These are phyloP conservation scores for Neofusicoccum ribis DNA, from an alignment of 2,329 filamentous ascomycete genomes.

Conservation along the genomic window DNA sequence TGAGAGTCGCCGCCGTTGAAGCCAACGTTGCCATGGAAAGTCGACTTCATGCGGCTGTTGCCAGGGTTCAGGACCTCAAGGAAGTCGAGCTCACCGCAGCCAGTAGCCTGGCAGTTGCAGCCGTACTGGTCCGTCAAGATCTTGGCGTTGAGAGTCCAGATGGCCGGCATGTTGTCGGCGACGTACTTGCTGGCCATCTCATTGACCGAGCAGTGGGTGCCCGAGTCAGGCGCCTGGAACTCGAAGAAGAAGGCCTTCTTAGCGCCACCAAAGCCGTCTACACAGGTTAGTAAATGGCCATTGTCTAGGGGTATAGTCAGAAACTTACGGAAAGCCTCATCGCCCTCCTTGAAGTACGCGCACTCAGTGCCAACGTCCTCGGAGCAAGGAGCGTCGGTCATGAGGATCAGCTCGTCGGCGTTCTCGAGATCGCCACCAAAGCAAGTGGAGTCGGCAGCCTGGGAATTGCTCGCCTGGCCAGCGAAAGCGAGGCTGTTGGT, in stretches of 20 bases:
- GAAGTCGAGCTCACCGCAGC: conserved; percentile 75
- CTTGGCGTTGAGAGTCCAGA: conserved; percentile 74
- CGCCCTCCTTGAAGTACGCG: conserved; percentile 18
- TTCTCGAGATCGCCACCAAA: conserved; percentile 48
- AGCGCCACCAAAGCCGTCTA: conserved; percentile 69
- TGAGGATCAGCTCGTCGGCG: conserved; percentile 37
- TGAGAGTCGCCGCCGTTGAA: conserved; percentile 66
- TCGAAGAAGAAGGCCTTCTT: conserved; percentile 74
- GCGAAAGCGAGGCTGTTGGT: conserved; percentile 6
- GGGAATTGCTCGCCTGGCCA: conserved; percentile 44
- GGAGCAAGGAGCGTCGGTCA: conserved; percentile 44
- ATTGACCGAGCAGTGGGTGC: conserved; percentile 45
- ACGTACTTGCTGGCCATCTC: conserved; percentile 35
- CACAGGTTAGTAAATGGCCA: neutral
- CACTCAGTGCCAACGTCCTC: conserved; percentile 19
- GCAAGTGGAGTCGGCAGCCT: conserved; percentile 49
- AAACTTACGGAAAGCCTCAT: conserved; percentile 19
- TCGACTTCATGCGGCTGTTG: conserved; percentile 67
- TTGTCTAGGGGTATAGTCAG: too few species aligned
- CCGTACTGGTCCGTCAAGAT: conserved; percentile 72
- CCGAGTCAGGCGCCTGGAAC: conserved; percentile 69
- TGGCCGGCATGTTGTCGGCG: conserved; percentile 54
- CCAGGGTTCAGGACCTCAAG: conserved; percentile 69
- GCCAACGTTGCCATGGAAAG: conserved; percentile 60
- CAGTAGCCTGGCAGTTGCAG: conserved; percentile 71